Evolutionary conservation across 176 grass and related monocot species (phyloP), one percentile per base, ranked within the genome.

Genomic region (Rhynchospora pubera): DNA sequence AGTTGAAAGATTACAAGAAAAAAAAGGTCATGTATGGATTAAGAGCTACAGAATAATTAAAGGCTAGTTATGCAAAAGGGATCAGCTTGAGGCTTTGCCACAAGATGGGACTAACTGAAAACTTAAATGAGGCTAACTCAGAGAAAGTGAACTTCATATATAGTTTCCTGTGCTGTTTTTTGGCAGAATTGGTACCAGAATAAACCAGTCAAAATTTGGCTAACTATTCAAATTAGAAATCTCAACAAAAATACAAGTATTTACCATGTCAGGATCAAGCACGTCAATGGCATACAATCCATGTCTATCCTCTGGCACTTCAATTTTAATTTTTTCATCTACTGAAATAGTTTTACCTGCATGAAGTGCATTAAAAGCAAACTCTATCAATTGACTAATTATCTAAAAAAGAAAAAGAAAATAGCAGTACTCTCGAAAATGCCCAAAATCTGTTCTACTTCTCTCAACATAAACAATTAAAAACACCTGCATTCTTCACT

Each of bases 271-370:
- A 18, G 92, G 90, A 74, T 98, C 92, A 83, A 98, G 81, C 46
- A 86, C 81, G 62, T 98, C 95, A 78, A 98, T 98, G 14, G 95
- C 95, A n/a, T 94, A 93, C 32, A 98, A 64, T 79, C 95, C 95
- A 85, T 91, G 87, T 88, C 90, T 86, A 58, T 94, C 95, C 75
- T 98, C 95, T 30, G 95, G 95, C 46, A 98, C 95, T 28, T 68
- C 26, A 32, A 94, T 93, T 72, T 26, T 77, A 88, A 79, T 85
- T 88, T 92, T 91, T 15, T 98, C 84, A 64, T 93, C 89, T 12
- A 98, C 84, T 18, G 95, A 98, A 48, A 94, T 61, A 79, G 95
- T 93, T 89, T 98, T 91, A 43, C 95, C 95, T 94, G 87, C 23
- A 83, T 83, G 79, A 80, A 39, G 15, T 11, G 45, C 50, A 43